Conservation (phyloP, 768 basidiomycete genomes). For the Lactifluus echinatus region DNA sequence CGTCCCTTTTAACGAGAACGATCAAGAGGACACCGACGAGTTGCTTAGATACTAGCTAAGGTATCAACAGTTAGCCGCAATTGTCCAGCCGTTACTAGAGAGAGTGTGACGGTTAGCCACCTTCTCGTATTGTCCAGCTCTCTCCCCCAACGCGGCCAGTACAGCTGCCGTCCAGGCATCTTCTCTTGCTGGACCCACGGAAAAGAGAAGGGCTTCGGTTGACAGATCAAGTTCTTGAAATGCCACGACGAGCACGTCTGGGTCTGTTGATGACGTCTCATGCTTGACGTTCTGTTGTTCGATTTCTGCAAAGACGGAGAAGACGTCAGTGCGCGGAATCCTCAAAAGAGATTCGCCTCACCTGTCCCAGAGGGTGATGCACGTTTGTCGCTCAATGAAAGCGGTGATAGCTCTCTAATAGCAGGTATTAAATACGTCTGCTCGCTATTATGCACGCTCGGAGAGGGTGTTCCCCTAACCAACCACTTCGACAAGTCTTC, state of each 20-base stretch:
- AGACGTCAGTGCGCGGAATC: neutral
- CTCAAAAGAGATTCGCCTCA: neutral
- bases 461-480: conserved; percentile 22
- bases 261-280: conserved; percentile 29
- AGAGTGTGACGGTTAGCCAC: conserved; percentile 26
- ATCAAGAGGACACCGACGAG: conserved; percentile 80
- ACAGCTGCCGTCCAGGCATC: conserved; percentile 65
- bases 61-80: neutral
- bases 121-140: conserved; percentile 55
- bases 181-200: conserved; percentile 50
- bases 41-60: conserved; percentile 62
- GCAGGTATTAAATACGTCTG: conserved; percentile 21
- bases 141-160: conserved; percentile 64
- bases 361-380: neutral
- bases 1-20: conserved; percentile 48
- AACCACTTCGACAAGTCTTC: conserved; percentile 68
- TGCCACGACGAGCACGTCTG: conserved; percentile 65
- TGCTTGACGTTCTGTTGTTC: neutral
- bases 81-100: neutral
- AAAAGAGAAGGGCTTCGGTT: conserved; percentile 67
- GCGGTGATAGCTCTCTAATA: conserved; percentile 22
- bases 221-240: conserved; percentile 80
- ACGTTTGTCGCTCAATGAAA: conserved; percentile 20
- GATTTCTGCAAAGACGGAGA: neutral
- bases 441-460: neutral